Evolutionary conservation across 2,329 filamentous ascomycete species (phyloP).

Genomic region (Cladosporium phlei): DNA sequence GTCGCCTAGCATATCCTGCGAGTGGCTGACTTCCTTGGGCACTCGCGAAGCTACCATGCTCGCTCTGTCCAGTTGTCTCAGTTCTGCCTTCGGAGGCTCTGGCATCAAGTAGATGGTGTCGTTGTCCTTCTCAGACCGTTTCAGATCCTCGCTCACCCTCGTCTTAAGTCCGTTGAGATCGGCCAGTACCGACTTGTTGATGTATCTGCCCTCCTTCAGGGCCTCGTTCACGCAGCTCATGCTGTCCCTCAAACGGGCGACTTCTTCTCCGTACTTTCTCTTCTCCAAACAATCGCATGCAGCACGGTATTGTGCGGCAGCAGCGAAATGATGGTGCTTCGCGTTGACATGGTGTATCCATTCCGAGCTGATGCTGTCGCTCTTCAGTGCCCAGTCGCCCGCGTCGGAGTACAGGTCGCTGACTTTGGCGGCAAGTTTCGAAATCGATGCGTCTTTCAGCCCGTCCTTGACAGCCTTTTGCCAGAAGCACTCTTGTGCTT

Average conservation of each 20-base stretch:
- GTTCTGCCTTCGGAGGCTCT: conserved; percentile 81
- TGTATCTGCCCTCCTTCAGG: conserved; percentile 74
- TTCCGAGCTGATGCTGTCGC: conserved; percentile 80
- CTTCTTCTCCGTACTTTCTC: conserved; percentile 89
- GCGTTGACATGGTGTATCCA: conserved; percentile 98
- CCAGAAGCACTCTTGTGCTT: conserved; percentile 98
- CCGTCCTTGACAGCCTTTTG: conserved; percentile 92
- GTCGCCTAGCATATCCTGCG: conserved; percentile 74
- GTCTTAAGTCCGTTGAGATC: conserved; percentile 81
- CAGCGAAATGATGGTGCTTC: conserved; percentile 95
- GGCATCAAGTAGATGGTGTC: conserved; percentile 86
- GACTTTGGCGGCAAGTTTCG: conserved; percentile 83
- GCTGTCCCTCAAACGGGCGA: conserved; percentile 78
- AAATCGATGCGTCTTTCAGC: conserved; percentile 86
- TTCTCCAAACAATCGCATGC: conserved; percentile 91
- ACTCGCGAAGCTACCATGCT: conserved; percentile 79
- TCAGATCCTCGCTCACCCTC: conserved; percentile 79
- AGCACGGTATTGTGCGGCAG: conserved; percentile 87
- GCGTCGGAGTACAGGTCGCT: conserved; percentile 85
- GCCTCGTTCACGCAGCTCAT: conserved; percentile 79
- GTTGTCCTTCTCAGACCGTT: conserved; percentile 91
- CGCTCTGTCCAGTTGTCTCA: conserved; percentile 78
- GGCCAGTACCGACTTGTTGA: conserved; percentile 74
- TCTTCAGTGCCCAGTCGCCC: conserved; percentile 80
- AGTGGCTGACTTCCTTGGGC: conserved; percentile 76